These are phyloP conservation scores for Triticum aestivum DNA, from an alignment of 176 grass and related monocot species.

Conservation along the genomic window IWGSC_CS_RefSeq_v2.1 NC_057806.1:639743377-639743876, in stretches of 20 bases:
- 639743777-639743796: too few relatives aligned
- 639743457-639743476: neutral
- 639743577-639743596: neutral
- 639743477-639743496: neutral
- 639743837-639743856: too few relatives aligned
- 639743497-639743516: neutral
- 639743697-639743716: neutral
- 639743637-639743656: neutral
- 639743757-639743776: neutral
- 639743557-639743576: neutral
- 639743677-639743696: neutral
- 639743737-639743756: neutral
- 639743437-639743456: neutral
- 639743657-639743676: neutral
- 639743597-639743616: neutral
- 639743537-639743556: neutral
- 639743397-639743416: neutral
- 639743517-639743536: neutral
- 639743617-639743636: neutral
- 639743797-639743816: neutral
- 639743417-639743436: neutral
- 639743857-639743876: too few relatives aligned
- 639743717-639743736: neutral
- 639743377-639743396: neutral
- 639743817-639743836: too few relatives aligned